phyloP scores from a whole-genome alignment of 2,329 filamentous ascomycete genomes.

The Aspergillus sp. region DNA sequence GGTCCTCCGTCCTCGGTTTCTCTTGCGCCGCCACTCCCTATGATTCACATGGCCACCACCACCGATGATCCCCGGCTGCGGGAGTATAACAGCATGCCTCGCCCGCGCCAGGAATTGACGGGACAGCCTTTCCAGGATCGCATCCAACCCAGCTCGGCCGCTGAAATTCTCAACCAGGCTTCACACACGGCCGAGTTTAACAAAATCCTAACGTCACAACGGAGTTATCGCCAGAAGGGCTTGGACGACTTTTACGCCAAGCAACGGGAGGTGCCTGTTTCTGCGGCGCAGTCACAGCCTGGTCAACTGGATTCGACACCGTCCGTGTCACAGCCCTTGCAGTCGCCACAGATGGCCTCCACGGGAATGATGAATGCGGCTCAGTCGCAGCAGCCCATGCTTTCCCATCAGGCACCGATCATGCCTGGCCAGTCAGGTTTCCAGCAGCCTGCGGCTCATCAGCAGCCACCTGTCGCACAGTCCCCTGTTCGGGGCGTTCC shows the following conservation, averaged over 20 bases:
- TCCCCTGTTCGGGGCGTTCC: constrained; percentile 72
- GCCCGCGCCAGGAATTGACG: constrained; percentile 84
- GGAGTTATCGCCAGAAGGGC: constrained; percentile 76
- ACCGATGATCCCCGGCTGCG: constrained; percentile 74
- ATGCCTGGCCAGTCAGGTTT: constrained; percentile 61
- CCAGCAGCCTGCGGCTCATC: constrained; percentile 58
- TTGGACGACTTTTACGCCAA: constrained; percentile 79
- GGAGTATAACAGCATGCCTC: constrained; percentile 81
- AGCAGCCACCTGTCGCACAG: constrained; percentile 55
- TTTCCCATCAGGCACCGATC: constrained; percentile 48
- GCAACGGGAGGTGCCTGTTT: constrained; percentile 73
- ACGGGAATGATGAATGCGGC: constrained; percentile 36
- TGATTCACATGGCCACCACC: constrained; percentile 79
- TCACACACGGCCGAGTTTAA: constrained; percentile 90
- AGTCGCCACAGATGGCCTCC: constrained; percentile 40
- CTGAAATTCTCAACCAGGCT: constrained; percentile 82
- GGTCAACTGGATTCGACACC: constrained; percentile 37
- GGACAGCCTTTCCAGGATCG: constrained; percentile 87
- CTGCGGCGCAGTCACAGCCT: constrained; percentile 38
- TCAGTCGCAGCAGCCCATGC: constrained; percentile 38
- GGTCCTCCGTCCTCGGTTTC: constrained; percentile 66
- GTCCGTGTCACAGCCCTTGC: constrained; percentile 41
- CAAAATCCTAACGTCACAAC: constrained; percentile 76
- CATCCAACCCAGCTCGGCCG: constrained; percentile 71
- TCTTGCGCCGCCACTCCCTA: constrained; percentile 69